Percentiles rank a stretch among this genome's conserved stretches.
These are phyloP conservation scores for Aspergillus homomorphus DNA, from an alignment of 495 filamentous ascomycete genomes.

Conservation along the genomic window DNA sequence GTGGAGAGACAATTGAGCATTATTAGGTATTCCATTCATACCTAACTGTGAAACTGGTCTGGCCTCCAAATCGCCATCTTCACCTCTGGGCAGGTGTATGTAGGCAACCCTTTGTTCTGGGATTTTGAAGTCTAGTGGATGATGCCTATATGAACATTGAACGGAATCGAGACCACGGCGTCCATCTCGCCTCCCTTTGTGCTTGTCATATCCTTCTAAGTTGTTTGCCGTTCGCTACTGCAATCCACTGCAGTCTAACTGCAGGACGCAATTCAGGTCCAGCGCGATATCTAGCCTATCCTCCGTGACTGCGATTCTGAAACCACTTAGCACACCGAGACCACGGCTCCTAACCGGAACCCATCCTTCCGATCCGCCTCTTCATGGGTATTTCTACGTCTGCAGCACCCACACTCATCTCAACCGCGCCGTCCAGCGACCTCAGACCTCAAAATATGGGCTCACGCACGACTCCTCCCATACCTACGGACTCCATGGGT, in stretches of 20 bases:
- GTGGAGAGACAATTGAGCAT: background rate
- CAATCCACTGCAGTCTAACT: background rate
- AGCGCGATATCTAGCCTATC: background rate
- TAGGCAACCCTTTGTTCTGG: background rate
- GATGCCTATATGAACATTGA: background rate
- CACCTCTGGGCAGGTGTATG: background rate
- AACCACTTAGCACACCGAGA: background rate
- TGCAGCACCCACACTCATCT: background rate
- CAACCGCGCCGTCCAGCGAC: background rate
- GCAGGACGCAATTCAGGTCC: background rate
- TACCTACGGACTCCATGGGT: slow-evolving; percentile 17
- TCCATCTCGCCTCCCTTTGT: background rate
- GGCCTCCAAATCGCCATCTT: background rate
- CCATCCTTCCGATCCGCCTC: background rate
- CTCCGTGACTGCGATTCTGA: background rate
- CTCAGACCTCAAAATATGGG: background rate
- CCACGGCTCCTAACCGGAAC: background rate
- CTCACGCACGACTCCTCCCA: background rate
- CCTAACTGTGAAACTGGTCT: background rate
- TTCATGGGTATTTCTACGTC: background rate
- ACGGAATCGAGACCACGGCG: background rate
- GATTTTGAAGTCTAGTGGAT: background rate
- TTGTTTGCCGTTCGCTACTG: background rate
- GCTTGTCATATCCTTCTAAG: background rate
- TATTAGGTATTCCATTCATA: background rate